Evolutionary conservation across 2,329 filamentous ascomycete genomes (phyloP).

Genomic region (Boeremia exigua): DNA sequence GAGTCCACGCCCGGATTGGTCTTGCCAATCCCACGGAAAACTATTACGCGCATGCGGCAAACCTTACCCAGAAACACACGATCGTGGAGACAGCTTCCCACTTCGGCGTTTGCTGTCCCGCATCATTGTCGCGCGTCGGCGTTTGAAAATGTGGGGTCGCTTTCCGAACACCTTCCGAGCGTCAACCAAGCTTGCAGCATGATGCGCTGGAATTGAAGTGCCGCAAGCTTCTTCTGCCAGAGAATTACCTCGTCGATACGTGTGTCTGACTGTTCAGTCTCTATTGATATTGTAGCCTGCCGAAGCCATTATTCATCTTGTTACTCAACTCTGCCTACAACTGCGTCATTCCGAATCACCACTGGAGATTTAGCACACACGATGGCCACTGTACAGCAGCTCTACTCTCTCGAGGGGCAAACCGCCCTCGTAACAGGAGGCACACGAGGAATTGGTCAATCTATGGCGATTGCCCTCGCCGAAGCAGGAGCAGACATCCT

Average conservation of each 20-base stretch:
- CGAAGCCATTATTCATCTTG: too few relatives aligned
- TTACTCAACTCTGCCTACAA: neutral
- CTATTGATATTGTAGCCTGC: neutral
- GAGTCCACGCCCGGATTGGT: slow-evolving; percentile 3
- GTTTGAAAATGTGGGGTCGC: slow-evolving; percentile 32
- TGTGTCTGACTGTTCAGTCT: neutral
- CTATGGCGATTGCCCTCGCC: slow-evolving; percentile 58
- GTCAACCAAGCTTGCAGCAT: slow-evolving; percentile 15
- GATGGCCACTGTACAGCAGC: slow-evolving; percentile 45
- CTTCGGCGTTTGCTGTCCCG: slow-evolving; percentile 40
- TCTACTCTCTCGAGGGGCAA: slow-evolving; percentile 59
- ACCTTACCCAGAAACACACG: slow-evolving; percentile 28
- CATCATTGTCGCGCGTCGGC: slow-evolving; percentile 16
- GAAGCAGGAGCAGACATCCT: slow-evolving; percentile 59
- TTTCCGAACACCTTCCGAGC: slow-evolving; percentile 39
- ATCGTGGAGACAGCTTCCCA: slow-evolving; percentile 36
- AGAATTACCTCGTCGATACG: slow-evolving; percentile 1
- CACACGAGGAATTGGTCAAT: slow-evolving; percentile 58
- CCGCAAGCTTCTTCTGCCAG: slow-evolving; percentile 1
- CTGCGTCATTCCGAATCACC: slow-evolving; percentile 10
- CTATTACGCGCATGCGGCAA: slow-evolving; percentile 29
- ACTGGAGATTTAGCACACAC: slow-evolving; percentile 9
- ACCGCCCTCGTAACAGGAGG: slow-evolving; percentile 58
- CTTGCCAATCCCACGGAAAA: slow-evolving; percentile 14
- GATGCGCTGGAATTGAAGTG: slow-evolving; percentile 9